Base-by-base conservation (phyloP, 805 yeast species). In the Phaffomyces antillensis region DNA sequence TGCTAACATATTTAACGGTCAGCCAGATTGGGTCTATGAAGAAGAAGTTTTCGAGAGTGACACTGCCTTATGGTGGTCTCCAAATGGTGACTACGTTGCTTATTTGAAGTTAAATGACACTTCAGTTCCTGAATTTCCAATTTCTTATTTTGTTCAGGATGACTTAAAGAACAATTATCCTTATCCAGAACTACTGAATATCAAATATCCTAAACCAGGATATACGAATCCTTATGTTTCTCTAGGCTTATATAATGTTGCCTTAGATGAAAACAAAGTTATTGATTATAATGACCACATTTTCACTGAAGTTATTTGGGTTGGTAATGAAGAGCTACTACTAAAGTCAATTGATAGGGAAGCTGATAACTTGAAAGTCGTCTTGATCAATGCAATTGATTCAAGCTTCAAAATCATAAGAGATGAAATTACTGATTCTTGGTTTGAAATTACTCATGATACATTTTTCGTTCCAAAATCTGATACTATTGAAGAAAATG, bases 21-120 rank as follows among this genome's bases (percentile, higher is more conserved):
- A 82, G 49, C 95, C 96, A 0, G 96, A 88, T 59, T 88, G 96
- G 96, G 95, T 87, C 8, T 88, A 88, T 54, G 96, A 89, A 58
- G 96, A 88, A 53, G 96, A 88, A 62, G 93, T 88, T 1, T 73
- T 85, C 43, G 79, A 77, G 32, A 73, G 77, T 23, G 88, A 82
- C 53, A 64, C 72, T 20, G 86, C 90, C 0, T 52, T 87, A 40
- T 88, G 95, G 95, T 89, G 96, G 96, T 83, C 95, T 6, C 86
- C 86, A 9, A 63, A 70, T 36, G 89, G 91, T 12, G 66, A 73
- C n/a, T 73, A 70, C 53, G 59, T 89, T 37, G 74, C 88, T 0
- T 83, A 76, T 49, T 62, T 85, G 52, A 72, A 79, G 46, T 76
- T 85, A 33, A 81, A 88, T 60, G 96, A 89, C 54, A 75, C 91